These are phyloP conservation scores for Canna indica DNA, from an alignment of 176 grass and related monocot species.

Conservation along the genomic window DNA sequence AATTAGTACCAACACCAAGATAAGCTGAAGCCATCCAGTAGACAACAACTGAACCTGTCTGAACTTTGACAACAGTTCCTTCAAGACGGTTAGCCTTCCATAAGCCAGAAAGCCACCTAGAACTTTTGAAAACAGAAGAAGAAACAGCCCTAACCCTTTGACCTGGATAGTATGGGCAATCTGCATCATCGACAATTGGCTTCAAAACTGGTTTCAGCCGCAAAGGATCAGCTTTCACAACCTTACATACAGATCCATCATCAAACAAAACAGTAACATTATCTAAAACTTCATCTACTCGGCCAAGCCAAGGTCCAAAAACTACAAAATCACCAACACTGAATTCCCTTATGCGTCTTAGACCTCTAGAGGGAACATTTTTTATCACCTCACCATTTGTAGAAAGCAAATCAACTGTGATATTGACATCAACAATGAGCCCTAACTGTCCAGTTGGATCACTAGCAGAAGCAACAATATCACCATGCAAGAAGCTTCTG, in stretches of 20 bases:
- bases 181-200: conserved; percentile 49
- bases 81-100: conserved; percentile 78
- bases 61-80: conserved; percentile 74
- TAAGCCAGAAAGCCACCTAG: conserved; percentile 66
- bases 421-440: conserved; percentile 51
- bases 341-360: conserved; percentile 72
- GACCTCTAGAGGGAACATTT: conserved; percentile 55
- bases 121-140: conserved; percentile 80
- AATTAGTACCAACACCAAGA: conserved; percentile 38
- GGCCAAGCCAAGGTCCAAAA: conserved; percentile 68
- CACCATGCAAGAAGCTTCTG: conserved; percentile 73
- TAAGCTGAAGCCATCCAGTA: conserved; percentile 82
- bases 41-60: conserved; percentile 66
- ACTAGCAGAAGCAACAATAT: conserved; percentile 63
- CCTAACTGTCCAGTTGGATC: conserved; percentile 88
- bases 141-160: conserved; percentile 69
- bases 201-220: conserved; percentile 40
- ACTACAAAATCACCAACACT: conserved; percentile 85
- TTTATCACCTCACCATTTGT: conserved; percentile 43
- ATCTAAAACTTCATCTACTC: conserved; percentile 80
- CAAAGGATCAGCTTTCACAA: conserved; percentile 63
- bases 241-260: conserved; percentile 84
- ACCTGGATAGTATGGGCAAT: conserved; percentile 84
- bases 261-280: conserved; percentile 92
- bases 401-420: conserved; percentile 56